Percentiles rank a stretch among this genome's conserved stretches.
Evolutionary conservation across 2,329 filamentous ascomycete genomes (phyloP).

Genomic region (Diaporthe vexans): DNA sequence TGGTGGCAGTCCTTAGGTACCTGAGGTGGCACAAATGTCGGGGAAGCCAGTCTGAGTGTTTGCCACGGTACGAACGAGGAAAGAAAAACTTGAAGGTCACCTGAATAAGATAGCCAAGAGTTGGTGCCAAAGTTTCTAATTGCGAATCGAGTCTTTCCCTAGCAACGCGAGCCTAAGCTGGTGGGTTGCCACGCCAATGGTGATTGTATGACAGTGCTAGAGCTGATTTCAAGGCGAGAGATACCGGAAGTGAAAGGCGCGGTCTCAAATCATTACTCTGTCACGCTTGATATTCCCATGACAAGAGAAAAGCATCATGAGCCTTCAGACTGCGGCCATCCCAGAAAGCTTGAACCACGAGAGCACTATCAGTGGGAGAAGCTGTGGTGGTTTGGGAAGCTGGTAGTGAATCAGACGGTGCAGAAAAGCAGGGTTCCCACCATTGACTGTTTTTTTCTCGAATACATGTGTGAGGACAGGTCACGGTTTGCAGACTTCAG

Average conservation of each 20-base stretch:
- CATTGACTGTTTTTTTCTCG: background rate
- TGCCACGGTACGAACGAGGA: background rate
- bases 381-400: background rate
- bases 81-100: background rate
- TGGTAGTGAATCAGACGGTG: background rate
- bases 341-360: background rate
- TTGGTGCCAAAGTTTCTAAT: background rate
- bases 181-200: background rate
- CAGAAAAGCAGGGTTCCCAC: background rate
- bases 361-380: background rate
- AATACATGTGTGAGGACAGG: too few relatives aligned
- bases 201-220: background rate
- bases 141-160: background rate
- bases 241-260: background rate
- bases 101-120: background rate
- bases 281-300: background rate
- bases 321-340: background rate
- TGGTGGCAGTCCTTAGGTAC: background rate
- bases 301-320: background rate
- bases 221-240: background rate
- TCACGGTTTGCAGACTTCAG: background rate
- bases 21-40: background rate
- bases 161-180: background rate
- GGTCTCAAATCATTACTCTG: background rate
- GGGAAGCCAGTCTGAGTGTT: background rate